These are phyloP conservation scores for Hyaloraphidium curvatum DNA, from an alignment of 192 early-diverging fungal genomes.

Conservation along the genomic window DNA sequence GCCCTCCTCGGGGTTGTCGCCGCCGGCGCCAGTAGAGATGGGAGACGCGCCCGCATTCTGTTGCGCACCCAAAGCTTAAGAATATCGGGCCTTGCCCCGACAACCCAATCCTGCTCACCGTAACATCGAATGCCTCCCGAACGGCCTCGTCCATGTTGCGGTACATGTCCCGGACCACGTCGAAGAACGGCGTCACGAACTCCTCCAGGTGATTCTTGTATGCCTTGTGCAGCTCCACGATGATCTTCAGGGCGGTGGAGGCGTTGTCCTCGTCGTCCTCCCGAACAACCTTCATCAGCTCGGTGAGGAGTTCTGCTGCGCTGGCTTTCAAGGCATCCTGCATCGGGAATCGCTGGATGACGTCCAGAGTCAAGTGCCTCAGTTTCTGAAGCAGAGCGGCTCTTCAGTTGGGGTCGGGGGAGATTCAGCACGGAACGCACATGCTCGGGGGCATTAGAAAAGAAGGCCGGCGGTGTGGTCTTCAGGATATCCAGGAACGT, in stretches of 20 bases:
- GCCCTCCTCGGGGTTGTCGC: constrained; percentile 19
- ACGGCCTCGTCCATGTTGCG: constrained; percentile 75
- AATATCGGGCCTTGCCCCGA: neutral
- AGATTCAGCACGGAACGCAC: constrained; percentile 13
- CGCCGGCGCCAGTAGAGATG: neutral
- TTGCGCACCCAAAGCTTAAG: neutral
- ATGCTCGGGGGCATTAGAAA: constrained; percentile 53
- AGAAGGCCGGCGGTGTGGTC: constrained; percentile 51
- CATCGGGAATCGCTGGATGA: constrained; percentile 78
- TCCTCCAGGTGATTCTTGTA: constrained; percentile 66
- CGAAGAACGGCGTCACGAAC: constrained; percentile 73
- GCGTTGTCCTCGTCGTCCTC: constrained; percentile 98
- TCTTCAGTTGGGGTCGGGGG: neutral
- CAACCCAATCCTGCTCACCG: neutral
- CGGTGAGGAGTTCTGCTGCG: constrained; percentile 52
- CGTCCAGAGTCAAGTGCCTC: constrained; percentile 69
- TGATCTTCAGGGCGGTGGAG: constrained; percentile 75
- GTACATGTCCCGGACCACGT: constrained; percentile 86
- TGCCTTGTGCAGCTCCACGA: constrained; percentile 84
- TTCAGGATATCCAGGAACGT: constrained; percentile 6
- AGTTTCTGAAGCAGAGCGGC: constrained; percentile 43
- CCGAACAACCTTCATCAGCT: constrained; percentile 52
- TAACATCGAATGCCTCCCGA: constrained; percentile 52
- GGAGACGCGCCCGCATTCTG: neutral
- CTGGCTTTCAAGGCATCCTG: constrained; percentile 63